phyloP scores from a whole-genome alignment of 768 basidiomycete species.

The Trametes coccinea region DNA sequence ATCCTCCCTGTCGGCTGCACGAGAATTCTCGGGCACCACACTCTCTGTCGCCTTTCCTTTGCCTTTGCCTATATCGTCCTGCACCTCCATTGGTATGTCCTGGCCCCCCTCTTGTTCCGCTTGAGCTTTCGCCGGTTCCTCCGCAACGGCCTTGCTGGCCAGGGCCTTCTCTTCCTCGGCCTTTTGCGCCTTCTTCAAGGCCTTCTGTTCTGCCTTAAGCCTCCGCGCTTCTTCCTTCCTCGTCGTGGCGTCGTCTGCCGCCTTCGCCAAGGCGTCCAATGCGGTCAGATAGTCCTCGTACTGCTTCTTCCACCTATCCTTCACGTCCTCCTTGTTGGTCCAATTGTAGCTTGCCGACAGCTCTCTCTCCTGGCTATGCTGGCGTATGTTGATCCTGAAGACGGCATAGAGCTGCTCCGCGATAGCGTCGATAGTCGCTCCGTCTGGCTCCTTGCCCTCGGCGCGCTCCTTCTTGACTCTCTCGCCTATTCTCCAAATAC shows the following conservation, averaged over 20 bases:
- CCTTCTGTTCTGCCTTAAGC: not conserved
- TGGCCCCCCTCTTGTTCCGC: too few relatives aligned
- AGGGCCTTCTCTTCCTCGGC: not conserved
- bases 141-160: too few relatives aligned
- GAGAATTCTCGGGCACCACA: too few relatives aligned
- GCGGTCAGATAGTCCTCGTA: slow-evolving; percentile 8
- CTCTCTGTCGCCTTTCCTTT: too few relatives aligned
- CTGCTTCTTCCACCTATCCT: not conserved
- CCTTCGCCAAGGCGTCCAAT: not conserved
- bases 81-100: too few relatives aligned
- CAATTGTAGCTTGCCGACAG: not conserved
- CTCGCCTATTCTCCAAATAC: not conserved
- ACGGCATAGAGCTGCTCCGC: not conserved
- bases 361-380: not conserved
- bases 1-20: too few relatives aligned
- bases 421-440: slow-evolving; percentile 1
- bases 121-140: too few relatives aligned
- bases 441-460: slow-evolving; percentile 2
- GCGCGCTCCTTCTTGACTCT: not conserved
- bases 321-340: not conserved
- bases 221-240: not conserved
- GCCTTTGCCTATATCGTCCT: too few relatives aligned
- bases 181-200: not conserved
- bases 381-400: not conserved
- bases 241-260: not conserved